Evolutionary conservation across 2,329 filamentous ascomycete species (phyloP), one percentile per base, ranked within the genome.

Genomic region (Aspergillus ibericus): DNA sequence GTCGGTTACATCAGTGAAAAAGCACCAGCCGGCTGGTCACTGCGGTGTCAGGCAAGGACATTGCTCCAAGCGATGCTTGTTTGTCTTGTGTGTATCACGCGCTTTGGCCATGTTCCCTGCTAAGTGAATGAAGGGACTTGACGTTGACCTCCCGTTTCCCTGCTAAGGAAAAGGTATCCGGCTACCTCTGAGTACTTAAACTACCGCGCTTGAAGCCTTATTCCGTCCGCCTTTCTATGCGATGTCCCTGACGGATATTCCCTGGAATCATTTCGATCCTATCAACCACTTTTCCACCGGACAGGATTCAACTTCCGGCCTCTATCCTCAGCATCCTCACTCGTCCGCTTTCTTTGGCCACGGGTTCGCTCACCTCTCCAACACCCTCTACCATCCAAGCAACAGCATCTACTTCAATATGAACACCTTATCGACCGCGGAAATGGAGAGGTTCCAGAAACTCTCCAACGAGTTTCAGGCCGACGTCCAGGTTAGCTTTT

Each of bases 391-490:
- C 42, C 36, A 18, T 38, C 27, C 51, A 55, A 18, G 50, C 40
- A 29, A 59, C 53, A 50, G 57, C 49, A 34, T 60, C 35, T 42
- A 56, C 42, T 64, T 62, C 66, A 70, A 71, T 54, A 78, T 79
- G 75, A 73, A 72, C 55, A 66, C 73, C 18, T 67, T 77, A 40
- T 76, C 76, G 9, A 66, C 73, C 52, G 83, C 86, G 56, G 84
- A 87, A 64, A 78, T 86, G 70, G 83, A 85, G 64, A 79, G 84
- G 57, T 78, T 87, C 71, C 85, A 88, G 76, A 82, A 84, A 70
- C 77, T 87, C 61, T 87, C 85, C 65, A 83, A 83, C 69, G 78
- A 82, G 59, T 88, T 83, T 65, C 80, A 86, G 70, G 81, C 85
- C 12, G 82, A 86, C 61, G 72, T 81, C 53, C 80, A 81, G 64